phyloP scores from a whole-genome alignment of 2,329 filamentous ascomycete species.

The Camillea tinctor region DNA sequence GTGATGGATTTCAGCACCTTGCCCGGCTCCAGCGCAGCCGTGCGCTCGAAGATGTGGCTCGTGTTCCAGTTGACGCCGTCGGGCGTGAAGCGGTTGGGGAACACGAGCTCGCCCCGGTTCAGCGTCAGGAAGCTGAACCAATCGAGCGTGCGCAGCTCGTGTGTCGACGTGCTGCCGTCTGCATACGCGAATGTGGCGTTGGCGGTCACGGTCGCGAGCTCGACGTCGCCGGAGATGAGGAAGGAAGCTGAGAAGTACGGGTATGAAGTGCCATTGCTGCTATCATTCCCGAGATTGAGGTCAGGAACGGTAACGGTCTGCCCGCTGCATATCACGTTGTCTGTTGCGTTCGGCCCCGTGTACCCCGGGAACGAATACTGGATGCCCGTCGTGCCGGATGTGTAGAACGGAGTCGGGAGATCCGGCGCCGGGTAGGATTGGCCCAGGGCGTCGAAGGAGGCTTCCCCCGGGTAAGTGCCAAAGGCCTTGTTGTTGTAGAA shows the following conservation, averaged over 20 bases:
- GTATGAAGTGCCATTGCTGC: slow-evolving; percentile 2
- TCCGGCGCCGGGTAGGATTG: slow-evolving; percentile 41
- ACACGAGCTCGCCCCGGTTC: slow-evolving; percentile 45
- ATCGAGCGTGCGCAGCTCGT: slow-evolving; percentile 43
- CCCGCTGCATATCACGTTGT: slow-evolving; percentile 44
- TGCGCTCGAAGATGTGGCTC: slow-evolving; percentile 46
- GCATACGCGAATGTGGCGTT: slow-evolving; percentile 43
- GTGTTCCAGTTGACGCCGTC: slow-evolving; percentile 32
- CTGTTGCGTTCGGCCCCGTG: slow-evolving; percentile 30
- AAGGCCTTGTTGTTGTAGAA: slow-evolving; percentile 50
- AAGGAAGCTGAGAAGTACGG: slow-evolving; percentile 43
- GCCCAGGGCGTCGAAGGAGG: slow-evolving; percentile 42
- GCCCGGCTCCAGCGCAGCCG: slow-evolving; percentile 35
- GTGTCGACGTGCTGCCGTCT: slow-evolving; percentile 38
- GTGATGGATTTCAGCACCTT: slow-evolving; percentile 40
- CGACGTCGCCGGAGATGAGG: slow-evolving; percentile 41
- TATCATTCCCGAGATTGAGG: neutral
- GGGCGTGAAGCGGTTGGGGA: slow-evolving; percentile 40
- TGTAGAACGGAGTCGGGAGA: slow-evolving; percentile 34
- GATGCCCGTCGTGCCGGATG: slow-evolving; percentile 40
- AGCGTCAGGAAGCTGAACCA: slow-evolving; percentile 46
- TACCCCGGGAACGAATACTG: slow-evolving; percentile 44
- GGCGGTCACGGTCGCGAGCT: slow-evolving; percentile 37
- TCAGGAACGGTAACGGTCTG: slow-evolving; percentile 39
- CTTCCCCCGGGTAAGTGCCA: slow-evolving; percentile 42